These are phyloP conservation scores for Eimeria brunetti DNA, from an alignment of 169 alveolate genomes.

Conservation along the genomic window DNA sequence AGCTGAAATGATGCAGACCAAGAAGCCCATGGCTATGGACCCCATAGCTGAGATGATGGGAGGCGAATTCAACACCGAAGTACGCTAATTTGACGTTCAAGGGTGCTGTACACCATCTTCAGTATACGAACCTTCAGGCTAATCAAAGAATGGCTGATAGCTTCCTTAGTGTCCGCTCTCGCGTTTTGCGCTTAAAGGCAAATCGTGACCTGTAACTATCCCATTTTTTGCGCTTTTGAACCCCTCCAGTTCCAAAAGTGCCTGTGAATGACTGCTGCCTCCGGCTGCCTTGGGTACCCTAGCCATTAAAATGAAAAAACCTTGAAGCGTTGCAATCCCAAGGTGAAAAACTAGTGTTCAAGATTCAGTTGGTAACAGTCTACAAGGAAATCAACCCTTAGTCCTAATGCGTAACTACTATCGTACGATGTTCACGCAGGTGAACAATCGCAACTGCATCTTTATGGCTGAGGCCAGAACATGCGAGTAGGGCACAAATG, in stretches of 20 bases:
- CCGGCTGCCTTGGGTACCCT: neutral
- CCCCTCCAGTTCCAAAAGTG: neutral
- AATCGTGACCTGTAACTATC: constrained; percentile 47
- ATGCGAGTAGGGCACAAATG: neutral
- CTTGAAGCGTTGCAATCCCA: neutral
- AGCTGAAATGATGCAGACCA: constrained; percentile 32
- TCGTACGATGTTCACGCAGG: neutral
- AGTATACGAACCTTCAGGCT: neutral
- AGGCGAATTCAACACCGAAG: constrained; percentile 71
- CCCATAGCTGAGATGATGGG: constrained; percentile 69
- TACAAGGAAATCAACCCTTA: neutral
- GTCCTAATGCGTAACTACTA: neutral
- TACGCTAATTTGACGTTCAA: neutral
- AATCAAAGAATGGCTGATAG: constrained; percentile 70
- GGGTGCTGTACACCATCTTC: too few species aligned
- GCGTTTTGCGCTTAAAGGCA: constrained; percentile 64
- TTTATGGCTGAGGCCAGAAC: neutral
- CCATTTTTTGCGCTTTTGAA: neutral
- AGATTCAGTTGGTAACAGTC: neutral
- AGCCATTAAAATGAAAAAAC: neutral
- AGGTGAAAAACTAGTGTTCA: neutral
- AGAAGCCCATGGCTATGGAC: constrained; percentile 44
- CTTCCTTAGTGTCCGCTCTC: constrained; percentile 72
- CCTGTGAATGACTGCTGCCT: neutral
- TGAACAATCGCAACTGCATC: neutral